Percentiles rank a stretch among this genome's conserved stretches.
These are phyloP conservation scores for Leccinum disarticulatum DNA, from an alignment of 768 basidiomycete species.

Conservation along the genomic window DNA sequence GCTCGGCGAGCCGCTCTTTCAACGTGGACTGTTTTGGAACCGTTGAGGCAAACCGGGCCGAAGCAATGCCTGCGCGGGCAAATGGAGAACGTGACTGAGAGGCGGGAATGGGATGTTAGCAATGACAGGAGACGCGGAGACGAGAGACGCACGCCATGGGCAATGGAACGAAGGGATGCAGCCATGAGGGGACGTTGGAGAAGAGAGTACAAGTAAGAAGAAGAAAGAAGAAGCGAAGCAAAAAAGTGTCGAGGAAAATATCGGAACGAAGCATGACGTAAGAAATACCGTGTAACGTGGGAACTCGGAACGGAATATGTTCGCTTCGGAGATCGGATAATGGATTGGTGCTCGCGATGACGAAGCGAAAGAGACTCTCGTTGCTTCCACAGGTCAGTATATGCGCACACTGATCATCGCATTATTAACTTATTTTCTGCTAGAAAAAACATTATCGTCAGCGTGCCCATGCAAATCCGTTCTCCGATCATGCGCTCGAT, in stretches of 20 bases:
- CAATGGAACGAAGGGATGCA: slow-evolving; percentile 37
- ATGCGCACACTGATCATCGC: too few species aligned
- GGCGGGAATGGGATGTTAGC: not conserved
- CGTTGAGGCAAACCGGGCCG: slow-evolving; percentile 64
- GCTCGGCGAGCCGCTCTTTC: slow-evolving; percentile 90
- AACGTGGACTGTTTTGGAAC: slow-evolving; percentile 68
- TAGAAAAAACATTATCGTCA: slow-evolving; percentile 86
- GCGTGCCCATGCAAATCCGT: slow-evolving; percentile 82
- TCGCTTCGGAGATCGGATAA: not conserved
- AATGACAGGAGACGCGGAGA: slow-evolving; percentile 7
- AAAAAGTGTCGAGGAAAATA: slow-evolving; percentile 24
- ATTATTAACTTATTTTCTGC: not conserved
- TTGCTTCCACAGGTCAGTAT: slow-evolving; percentile 50
- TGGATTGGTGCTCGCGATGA: not conserved
- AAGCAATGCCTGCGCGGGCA: slow-evolving; percentile 44
- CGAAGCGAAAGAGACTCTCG: slow-evolving; percentile 33
- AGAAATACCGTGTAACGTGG: slow-evolving; percentile 10
- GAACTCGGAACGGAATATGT: slow-evolving; percentile 3
- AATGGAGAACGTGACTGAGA: slow-evolving; percentile 49
- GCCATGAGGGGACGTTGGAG: slow-evolving; percentile 39
- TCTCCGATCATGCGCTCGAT: slow-evolving; percentile 84
- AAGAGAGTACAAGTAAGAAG: not conserved
- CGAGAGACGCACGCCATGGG: slow-evolving; percentile 35
- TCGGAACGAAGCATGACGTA: slow-evolving; percentile 17
- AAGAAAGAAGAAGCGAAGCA: not conserved